Evolutionary conservation across 2,329 filamentous ascomycete species (phyloP), one percentile per base, ranked within the genome.

Genomic region (Diaporthe helianthi): DNA sequence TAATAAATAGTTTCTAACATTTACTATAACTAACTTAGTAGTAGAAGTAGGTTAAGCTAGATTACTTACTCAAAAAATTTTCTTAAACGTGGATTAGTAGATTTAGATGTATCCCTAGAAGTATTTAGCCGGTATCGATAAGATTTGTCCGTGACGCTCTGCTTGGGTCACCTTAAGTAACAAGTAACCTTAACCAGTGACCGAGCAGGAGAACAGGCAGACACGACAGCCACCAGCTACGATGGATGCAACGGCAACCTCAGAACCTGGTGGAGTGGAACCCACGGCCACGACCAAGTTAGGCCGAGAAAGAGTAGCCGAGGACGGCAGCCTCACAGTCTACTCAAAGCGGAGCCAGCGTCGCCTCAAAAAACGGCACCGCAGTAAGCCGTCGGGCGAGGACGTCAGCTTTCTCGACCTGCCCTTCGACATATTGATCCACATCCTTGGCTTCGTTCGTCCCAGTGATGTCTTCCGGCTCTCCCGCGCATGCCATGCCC

Each of bases 261-360:
- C 52, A 31, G 52, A 38, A 17, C 33, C 17, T 41, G 44, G 1
- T 15, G 41, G 44, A 19, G 36, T 17, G 44, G 31, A 51, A 3
- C 2, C 24, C 29, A 49, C 47, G n/a, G 3, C 31, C 26, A 15
- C 36, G 17, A 13, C 24, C 4, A 51, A 17, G 55, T 38, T 47
- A 13, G 17, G 41, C 12, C 58, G 60, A 4, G 61, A 67, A 49
- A 66, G 70, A 19, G 70, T 71, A 17, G 64, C 47, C 44, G 64
- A 60, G 26, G 63, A 71, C 46, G 70, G 70, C 17, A 64, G 67
- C 10, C 63, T 71, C 46, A 67, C 55, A 13, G 64, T 86, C 29
- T 81, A 77, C 58, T 88, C 85, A 9, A 88, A 87, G 74, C 83
- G 84, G 65, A 87, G 83, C 7, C 81, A 84, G 73, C 82, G 86